Conservation (phyloP, 495 filamentous ascomycete genomes). For the Aspergillus sclerotioniger region DNA sequence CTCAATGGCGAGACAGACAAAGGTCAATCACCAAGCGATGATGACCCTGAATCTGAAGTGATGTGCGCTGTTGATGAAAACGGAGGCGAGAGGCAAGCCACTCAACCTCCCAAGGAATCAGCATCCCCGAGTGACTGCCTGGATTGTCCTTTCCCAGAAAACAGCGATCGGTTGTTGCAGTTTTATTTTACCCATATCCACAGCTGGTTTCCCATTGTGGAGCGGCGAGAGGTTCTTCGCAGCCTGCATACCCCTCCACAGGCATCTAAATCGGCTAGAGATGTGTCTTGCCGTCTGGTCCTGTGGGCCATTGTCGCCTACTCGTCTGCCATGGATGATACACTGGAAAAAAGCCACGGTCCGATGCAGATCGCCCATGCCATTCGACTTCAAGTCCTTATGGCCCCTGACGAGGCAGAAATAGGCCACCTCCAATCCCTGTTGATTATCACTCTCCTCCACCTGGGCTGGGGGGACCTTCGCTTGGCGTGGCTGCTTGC, state of each 20-base stretch:
- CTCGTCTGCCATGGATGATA: not conserved
- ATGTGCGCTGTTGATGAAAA: too few relatives aligned
- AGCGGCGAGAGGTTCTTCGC: slow-evolving; percentile 54
- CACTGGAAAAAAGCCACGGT: not conserved
- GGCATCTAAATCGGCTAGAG: slow-evolving; percentile 1
- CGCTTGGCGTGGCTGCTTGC: slow-evolving; percentile 48
- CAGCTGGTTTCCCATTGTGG: slow-evolving; percentile 63
- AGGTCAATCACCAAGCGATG: not conserved
- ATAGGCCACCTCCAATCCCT: slow-evolving; percentile 55
- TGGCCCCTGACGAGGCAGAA: slow-evolving; percentile 34
- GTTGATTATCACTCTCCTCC: slow-evolving; percentile 51
- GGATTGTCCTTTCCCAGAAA: slow-evolving; percentile 15
- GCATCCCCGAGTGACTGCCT: not conserved
- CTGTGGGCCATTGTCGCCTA: slow-evolving; percentile 25
- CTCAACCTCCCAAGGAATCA: not conserved
- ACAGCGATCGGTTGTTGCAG: slow-evolving; percentile 46
- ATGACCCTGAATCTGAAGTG: slow-evolving; percentile 2
- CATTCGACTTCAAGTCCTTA: not conserved
- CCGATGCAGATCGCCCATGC: not conserved
- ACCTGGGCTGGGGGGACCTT: slow-evolving; percentile 43
- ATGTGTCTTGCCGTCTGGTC: slow-evolving; percentile 23
- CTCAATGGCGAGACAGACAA: slow-evolving; percentile 1
- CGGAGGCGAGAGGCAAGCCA: too few relatives aligned
- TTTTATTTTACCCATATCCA: slow-evolving; percentile 65
- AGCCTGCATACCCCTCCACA: slow-evolving; percentile 15